Evolutionary conservation across 768 basidiomycete genomes (phyloP).

Genomic region (Tubosaeta sp.): DNA sequence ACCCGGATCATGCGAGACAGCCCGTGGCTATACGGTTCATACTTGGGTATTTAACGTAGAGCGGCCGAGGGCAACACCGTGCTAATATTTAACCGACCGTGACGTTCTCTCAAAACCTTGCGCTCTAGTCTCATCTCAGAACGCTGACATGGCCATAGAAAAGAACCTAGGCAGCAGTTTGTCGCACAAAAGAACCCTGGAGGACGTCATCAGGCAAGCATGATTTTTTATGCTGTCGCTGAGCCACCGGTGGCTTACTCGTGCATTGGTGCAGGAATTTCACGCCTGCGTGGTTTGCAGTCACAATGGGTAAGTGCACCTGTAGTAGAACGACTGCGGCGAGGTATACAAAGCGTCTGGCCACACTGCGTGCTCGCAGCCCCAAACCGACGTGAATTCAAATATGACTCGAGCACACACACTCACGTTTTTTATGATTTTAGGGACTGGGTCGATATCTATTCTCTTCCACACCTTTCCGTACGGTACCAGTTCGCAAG

Average conservation of each 20-base stretch:
- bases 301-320: constrained; percentile 45
- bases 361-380: not conserved
- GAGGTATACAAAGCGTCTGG: not conserved
- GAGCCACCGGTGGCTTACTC: not conserved
- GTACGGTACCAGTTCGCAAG: constrained; percentile 40
- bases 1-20: not conserved
- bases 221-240: not conserved
- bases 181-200: constrained; percentile 26
- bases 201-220: constrained; percentile 34
- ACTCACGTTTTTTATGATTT: constrained; percentile 1
- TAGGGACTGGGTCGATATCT: constrained; percentile 50
- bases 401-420: not conserved
- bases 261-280: constrained; percentile 37
- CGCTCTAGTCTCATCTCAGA: not conserved
- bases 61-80: not conserved
- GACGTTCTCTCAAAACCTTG: not conserved
- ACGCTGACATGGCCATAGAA: not conserved
- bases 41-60: not conserved
- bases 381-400: not conserved
- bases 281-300: constrained; percentile 52
- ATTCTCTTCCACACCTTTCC: constrained; percentile 56
- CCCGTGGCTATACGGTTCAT: not conserved
- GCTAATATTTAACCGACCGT: not conserved
- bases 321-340: not conserved
- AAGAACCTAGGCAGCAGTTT: not conserved